A percentile compares a stretch with the other conserved stretches of the same genome.
These are phyloP conservation scores for Fusarium staphyleae DNA, from an alignment of 2,329 filamentous ascomycete genomes.

Conservation along the genomic window DNA sequence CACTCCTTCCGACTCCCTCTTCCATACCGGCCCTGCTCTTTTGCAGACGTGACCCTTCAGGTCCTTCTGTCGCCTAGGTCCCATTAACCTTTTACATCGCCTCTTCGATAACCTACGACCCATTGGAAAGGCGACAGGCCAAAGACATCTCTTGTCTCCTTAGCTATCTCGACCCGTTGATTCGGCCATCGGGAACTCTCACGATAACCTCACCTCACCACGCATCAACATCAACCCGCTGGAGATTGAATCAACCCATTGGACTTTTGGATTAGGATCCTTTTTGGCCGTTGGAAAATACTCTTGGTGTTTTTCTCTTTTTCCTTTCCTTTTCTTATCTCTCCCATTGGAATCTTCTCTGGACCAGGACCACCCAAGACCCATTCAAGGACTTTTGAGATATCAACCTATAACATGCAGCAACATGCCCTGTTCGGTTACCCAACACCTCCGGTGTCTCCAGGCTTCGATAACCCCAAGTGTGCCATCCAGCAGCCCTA, in stretches of 20 bases:
- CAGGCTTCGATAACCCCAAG: constrained; percentile 59
- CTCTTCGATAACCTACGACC: constrained; percentile 21
- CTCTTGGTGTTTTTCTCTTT: constrained; percentile 34
- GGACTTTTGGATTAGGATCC: constrained; percentile 42
- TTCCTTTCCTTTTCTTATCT: constrained; percentile 38
- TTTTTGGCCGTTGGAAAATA: constrained; percentile 38
- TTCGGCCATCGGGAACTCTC: constrained; percentile 53
- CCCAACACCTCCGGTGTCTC: constrained; percentile 65
- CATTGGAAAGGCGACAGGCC: constrained; percentile 29
- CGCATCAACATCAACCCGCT: constrained; percentile 31
- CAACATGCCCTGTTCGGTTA: constrained; percentile 64
- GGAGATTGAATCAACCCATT: constrained; percentile 37
- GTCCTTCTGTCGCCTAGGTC: constrained; percentile 35
- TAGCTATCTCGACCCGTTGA: constrained; percentile 56
- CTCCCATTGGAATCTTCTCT: constrained; percentile 36
- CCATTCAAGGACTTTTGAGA: constrained; percentile 37
- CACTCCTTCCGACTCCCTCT: constrained; percentile 48
- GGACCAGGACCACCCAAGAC: constrained; percentile 29
- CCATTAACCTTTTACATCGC: constrained; percentile 16
- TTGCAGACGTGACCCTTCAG: constrained; percentile 40
- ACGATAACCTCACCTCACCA: constrained; percentile 32
- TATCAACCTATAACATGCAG: constrained; percentile 61
- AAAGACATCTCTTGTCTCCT: constrained; percentile 15
- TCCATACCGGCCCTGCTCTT: constrained; percentile 21
- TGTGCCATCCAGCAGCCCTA: constrained; percentile 51